Base-by-base conservation (phyloP, 2,329 filamentous ascomycete species). In the Ophiostoma pallidulum region DNA sequence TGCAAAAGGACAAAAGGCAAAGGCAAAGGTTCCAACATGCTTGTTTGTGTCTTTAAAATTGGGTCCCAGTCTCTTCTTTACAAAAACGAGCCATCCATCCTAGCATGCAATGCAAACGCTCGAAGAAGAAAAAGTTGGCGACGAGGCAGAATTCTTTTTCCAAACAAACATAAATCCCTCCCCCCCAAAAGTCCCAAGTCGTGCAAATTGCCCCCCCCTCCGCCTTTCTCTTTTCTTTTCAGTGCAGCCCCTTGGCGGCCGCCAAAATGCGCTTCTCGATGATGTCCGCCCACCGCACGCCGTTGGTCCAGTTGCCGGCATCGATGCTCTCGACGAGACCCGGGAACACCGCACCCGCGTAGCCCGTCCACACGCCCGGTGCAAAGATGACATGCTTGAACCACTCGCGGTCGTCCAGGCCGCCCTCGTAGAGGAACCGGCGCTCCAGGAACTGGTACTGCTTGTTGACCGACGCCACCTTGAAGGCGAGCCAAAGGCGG, bases 371-470 rank as follows among this genome's bases (percentile, higher is more conserved):
- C 33, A 89, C 64, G 0, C 88, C 88, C 0, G 88, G 88, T 1
- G 89, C 45, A 43, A 51, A 57, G 8, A 54, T 32, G 13, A 52
- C 45, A 43, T 48, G 91, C 69, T 96, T 96, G 70, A 91, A 97
- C 89, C 89, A 96, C 20, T 71, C 70, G 51, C 91, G 72, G 1
- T 80, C 79, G 61, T 95, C 90, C 18, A 97, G 66, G 1, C 91
- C 91, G 3, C 75, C 71, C 4, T 78, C 66, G 58, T 87, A 84
- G 53, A 96, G 58, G 64, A 96, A 95, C 43, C 81, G 72, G 14
- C 89, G 74, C 64, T 97, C 91, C 0, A 97, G 67, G 8, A 72
- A 70, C 73, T 95, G 94, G 71, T 94, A 94, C 62, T 85, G 84
- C 28, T 71, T 72, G 64, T 97, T 97, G 38, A 83, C 75, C 18